Percentiles rank a stretch among this genome's conserved stretches.
phyloP scores from a whole-genome alignment of 805 yeast genomes.

The Barnettozyma siamensis region DNA sequence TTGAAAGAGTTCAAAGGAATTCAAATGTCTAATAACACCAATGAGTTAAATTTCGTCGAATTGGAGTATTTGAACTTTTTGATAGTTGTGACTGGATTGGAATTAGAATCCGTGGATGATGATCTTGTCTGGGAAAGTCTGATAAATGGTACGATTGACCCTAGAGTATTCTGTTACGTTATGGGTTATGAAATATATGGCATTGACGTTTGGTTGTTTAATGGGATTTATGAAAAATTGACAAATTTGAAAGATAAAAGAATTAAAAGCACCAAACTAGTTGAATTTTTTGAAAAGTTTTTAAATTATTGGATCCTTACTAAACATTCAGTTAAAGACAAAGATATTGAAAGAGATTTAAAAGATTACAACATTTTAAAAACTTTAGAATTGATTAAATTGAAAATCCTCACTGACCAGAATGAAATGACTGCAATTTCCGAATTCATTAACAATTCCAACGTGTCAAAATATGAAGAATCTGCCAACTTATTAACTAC shows the following conservation, averaged over 20 bases:
- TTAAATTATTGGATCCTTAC: conserved; percentile 21
- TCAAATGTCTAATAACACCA: conserved; percentile 19
- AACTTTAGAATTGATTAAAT: conserved; percentile 14
- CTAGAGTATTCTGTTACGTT: conserved; percentile 18
- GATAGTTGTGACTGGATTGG: conserved; percentile 28
- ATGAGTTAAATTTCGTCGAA: conserved; percentile 33
- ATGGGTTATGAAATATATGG: conserved; percentile 16
- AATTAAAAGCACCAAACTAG: conserved; percentile 17
- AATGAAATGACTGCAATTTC: conserved; percentile 3
- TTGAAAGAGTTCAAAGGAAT: conserved; percentile 25
- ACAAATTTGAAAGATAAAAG: conserved; percentile 6
- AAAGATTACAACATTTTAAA: conserved; percentile 12
- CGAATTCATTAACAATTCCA: conserved; percentile 6
- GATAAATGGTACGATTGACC: conserved; percentile 28
- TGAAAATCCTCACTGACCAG: conserved; percentile 10
- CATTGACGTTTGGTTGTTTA: conserved; percentile 16
- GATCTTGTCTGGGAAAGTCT: conserved; percentile 12
- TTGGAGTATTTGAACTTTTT: conserved; percentile 33
- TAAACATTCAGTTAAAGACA: conserved; percentile 1
- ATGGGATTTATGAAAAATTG: conserved; percentile 15
- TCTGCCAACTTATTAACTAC: conserved; percentile 2
- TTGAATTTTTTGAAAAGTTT: conserved; percentile 16
- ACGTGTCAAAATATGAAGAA: conserved; percentile 7
- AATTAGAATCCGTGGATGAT: conserved; percentile 11
- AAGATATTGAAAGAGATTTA: conserved; percentile 10